Evolutionary conservation across 345 rosid species (phyloP).

Genomic region (Tarenaya hassleriana): DNA sequence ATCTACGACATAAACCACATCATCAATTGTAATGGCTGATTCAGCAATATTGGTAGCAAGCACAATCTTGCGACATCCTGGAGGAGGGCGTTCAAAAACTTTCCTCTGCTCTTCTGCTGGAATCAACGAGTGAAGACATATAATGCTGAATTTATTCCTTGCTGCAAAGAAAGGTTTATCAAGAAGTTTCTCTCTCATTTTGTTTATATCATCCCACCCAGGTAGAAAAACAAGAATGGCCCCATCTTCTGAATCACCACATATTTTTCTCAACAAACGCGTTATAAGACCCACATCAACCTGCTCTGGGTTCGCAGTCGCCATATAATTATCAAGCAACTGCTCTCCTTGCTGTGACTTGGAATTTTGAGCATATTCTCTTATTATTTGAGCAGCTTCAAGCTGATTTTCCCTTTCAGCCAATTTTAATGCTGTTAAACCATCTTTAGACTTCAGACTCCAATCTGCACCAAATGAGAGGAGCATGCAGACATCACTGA

Average conservation of each 20-base stretch:
- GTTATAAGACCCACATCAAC: slow-evolving; percentile 74
- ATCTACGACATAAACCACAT: slow-evolving; percentile 92
- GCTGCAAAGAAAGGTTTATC: slow-evolving; percentile 50
- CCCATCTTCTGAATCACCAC: slow-evolving; percentile 63
- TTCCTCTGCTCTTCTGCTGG: slow-evolving; percentile 81
- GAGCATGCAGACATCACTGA: slow-evolving; percentile 75
- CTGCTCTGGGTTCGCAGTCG: slow-evolving; percentile 49
- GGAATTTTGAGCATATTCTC: slow-evolving; percentile 38
- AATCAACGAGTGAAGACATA: slow-evolving; percentile 91
- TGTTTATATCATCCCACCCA: slow-evolving; percentile 95
- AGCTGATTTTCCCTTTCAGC: slow-evolving; percentile 62
- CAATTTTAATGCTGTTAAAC: slow-evolving; percentile 55
- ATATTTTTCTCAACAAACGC: slow-evolving; percentile 60
- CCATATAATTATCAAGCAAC: slow-evolving; percentile 63
- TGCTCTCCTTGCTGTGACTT: slow-evolving; percentile 34
- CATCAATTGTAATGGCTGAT: slow-evolving; percentile 87
- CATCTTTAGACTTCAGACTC: slow-evolving; percentile 48
- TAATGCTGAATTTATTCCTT: slow-evolving; percentile 51
- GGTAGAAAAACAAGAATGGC: slow-evolving; percentile 95
- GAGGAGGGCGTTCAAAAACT: slow-evolving; percentile 63
- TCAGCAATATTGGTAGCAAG: slow-evolving; percentile 93
- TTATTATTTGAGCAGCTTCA: slow-evolving; percentile 62
- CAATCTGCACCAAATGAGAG: slow-evolving; percentile 72
- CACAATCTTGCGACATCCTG: slow-evolving; percentile 83
- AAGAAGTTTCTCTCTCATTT: slow-evolving; percentile 50